Percentiles rank a stretch among this genome's conserved stretches.
phyloP scores from a whole-genome alignment of 2,329 filamentous ascomycete genomes.

The Sclerotinia spermophila region DNA sequence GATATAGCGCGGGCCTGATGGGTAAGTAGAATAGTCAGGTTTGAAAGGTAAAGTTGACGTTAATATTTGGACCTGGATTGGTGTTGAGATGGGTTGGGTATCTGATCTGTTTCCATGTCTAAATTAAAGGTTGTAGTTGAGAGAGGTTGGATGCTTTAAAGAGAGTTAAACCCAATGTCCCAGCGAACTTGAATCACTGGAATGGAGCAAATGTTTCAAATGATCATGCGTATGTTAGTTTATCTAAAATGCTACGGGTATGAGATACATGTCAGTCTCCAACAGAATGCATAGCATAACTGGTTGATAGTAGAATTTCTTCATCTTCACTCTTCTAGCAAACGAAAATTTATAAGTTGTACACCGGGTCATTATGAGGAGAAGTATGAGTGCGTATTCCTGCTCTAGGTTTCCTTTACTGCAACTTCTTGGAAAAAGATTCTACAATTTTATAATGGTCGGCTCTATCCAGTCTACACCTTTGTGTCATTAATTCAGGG shows the following conservation, averaged over 20 bases:
- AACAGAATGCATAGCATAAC: background rate
- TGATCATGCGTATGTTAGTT: background rate
- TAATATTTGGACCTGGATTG: background rate
- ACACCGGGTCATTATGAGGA: background rate
- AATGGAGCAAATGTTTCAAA: background rate
- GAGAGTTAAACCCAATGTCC: background rate
- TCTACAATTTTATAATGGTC: conserved; percentile 34
- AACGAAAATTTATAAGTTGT: background rate
- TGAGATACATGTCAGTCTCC: background rate
- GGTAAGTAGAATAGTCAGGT: no score
- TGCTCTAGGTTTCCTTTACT: conserved; percentile 16
- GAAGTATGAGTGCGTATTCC: conserved; percentile 1
- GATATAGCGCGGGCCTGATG: background rate
- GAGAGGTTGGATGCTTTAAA: background rate
- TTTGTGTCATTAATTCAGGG: conserved; percentile 15
- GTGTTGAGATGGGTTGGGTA: background rate
- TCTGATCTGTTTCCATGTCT: background rate
- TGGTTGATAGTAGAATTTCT: background rate
- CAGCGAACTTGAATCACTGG: background rate
- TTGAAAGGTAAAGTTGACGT: background rate
- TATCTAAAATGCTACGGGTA: no score
- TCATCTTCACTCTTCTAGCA: background rate
- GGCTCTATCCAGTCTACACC: conserved; percentile 31
- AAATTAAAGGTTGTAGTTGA: background rate
- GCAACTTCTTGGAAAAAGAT: conserved; percentile 29